Conservation (phyloP, 192 early-diverging fungal species). For the Umbelopsis vinacea region DNA sequence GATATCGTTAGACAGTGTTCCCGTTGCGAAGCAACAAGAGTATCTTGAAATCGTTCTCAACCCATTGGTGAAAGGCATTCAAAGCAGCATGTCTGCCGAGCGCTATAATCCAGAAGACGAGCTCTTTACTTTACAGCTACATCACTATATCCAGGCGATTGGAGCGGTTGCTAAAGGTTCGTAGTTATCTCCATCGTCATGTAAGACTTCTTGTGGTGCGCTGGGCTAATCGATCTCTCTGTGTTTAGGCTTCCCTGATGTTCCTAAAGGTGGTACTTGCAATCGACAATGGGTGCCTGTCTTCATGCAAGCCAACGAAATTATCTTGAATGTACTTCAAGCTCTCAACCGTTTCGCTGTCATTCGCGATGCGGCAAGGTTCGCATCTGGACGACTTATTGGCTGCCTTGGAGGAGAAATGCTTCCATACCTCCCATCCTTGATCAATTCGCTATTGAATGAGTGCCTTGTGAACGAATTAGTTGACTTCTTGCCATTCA, state of each 20-base stretch:
- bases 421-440: conserved; percentile 76
- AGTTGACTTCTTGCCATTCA: conserved; percentile 84
- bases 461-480: conserved; percentile 80
- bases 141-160: conserved; percentile 83
- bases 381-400: conserved; percentile 86
- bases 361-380: conserved; percentile 72
- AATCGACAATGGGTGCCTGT: conserved; percentile 65
- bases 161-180: conserved; percentile 83
- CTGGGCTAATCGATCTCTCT: not conserved
- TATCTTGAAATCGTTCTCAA: conserved; percentile 71
- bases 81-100: conserved; percentile 70
- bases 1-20: conserved; percentile 78
- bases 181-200: not conserved
- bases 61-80: conserved; percentile 79
- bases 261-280: conserved; percentile 39
- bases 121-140: conserved; percentile 72
- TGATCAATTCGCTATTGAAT: conserved; percentile 78
- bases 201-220: not conserved
- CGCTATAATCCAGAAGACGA: conserved; percentile 68
- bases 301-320: conserved; percentile 82
- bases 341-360: conserved; percentile 61
- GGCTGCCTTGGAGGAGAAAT: conserved; percentile 84
- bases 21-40: conserved; percentile 72
- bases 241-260: conserved; percentile 59
- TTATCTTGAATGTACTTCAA: conserved; percentile 73